Evolutionary conservation across 768 basidiomycete species (phyloP), one percentile per base, ranked within the genome.

Genomic region (Rhizopogon roseolus): DNA sequence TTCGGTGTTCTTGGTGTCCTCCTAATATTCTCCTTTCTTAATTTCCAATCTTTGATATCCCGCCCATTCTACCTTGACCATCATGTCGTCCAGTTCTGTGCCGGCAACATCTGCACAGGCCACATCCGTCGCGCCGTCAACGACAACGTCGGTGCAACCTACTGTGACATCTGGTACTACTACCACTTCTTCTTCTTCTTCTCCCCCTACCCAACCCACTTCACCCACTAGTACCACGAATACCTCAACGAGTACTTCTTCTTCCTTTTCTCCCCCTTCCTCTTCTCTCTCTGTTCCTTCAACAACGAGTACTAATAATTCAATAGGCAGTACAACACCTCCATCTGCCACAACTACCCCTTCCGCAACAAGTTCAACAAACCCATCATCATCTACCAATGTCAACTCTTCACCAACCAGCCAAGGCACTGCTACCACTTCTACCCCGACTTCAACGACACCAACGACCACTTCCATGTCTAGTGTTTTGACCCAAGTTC

Each of bases 161-260:
- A n/a, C n/a, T n/a, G 39, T 58, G 43, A 55, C 37, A 39, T 19
- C 41, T 52, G 66, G 63, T 66, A 63, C 44, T 53, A 58, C 58
- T 37, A 32, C 46, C 57, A 50, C 62, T 25, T 55, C 56, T 40
- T n/a, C n/a, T n/a, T n/a, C n/a, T n/a, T n/a, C n/a, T n/a, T n/a
- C n/a, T n/a, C n/a, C n/a, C n/a, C 22, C 22, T 22, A 22, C 22
- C 22, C 22, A 22, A 22, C 22, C 22, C 22, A 22, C 22, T 22
- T 54, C 29, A 32, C 10, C 29, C 7, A 32, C 3, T 19, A 42
- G 57, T 46, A 1, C 51, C 19, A 3, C 57, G 16, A 27, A 57
- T 10, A 17, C 49, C 25, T 6, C 25, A 42, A 36, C 62, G 2
- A 54, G 16, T 37, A 42, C 64, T 68, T 4, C 62, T 55, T 0